Conservation (phyloP, 371 early-diverging fungal genomes). For the Mortierella sp. region DNA sequence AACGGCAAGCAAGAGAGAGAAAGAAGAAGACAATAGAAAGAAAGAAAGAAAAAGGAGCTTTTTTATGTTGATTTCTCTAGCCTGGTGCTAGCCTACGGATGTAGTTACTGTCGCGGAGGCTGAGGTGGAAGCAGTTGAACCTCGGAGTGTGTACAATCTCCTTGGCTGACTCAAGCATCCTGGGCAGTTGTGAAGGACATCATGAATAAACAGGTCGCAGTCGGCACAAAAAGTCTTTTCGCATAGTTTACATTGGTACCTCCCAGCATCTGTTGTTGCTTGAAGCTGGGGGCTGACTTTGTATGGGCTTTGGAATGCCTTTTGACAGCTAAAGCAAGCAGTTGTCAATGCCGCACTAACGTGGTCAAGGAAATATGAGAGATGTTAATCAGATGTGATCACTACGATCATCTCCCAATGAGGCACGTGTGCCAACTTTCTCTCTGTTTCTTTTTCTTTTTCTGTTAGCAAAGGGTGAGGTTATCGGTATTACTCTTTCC, state of each 20-base stretch:
- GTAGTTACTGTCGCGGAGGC: not conserved
- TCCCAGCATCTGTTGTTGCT: constrained; percentile 51
- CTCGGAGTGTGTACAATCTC: not conserved
- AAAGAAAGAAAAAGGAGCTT: not conserved
- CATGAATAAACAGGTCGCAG: constrained; percentile 95
- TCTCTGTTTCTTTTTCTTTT: not conserved
- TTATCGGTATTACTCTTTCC: constrained; percentile 49
- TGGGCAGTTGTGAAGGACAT: constrained; percentile 93
- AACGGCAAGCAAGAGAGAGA: not conserved
- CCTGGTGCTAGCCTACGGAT: too few species aligned
- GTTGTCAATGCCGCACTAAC: constrained; percentile 43
- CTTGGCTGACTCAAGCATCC: constrained; percentile 70
- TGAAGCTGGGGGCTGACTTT: constrained; percentile 22
- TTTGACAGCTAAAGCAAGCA: constrained; percentile 51
- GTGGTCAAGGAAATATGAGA: constrained; percentile 13
- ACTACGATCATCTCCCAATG: not conserved
- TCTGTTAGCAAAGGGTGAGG: not conserved
- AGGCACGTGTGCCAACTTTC: too few species aligned
- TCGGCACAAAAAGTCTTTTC: constrained; percentile 87
- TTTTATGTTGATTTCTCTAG: too few species aligned
- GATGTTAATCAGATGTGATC: not conserved
- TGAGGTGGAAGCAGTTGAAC: not conserved
- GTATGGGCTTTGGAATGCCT: constrained; percentile 31
- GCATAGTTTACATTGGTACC: constrained; percentile 85
- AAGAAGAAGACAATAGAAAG: not conserved